Conservation (phyloP, 306 rosid species). For the Prunus mira region DNA sequence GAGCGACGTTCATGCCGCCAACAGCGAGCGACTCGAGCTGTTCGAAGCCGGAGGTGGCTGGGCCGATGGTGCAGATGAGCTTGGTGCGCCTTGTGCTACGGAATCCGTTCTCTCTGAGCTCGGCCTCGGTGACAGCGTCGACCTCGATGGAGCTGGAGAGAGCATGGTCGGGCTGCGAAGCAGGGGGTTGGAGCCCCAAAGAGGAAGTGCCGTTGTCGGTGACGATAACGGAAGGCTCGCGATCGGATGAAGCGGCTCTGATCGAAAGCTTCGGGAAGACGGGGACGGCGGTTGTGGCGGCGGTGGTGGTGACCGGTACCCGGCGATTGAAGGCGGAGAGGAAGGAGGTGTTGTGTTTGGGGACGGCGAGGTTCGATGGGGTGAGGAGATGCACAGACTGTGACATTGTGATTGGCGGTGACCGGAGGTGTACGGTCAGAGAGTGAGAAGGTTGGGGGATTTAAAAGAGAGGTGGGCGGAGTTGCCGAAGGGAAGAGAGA, state of each 20-base stretch:
- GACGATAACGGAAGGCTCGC: slow-evolving; percentile 34
- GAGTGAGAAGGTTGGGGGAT: neutral
- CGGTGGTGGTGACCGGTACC: slow-evolving; percentile 26
- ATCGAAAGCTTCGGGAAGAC: slow-evolving; percentile 17
- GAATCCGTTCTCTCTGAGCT: slow-evolving; percentile 85
- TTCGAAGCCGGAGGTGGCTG: slow-evolving; percentile 74
- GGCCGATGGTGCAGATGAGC: slow-evolving; percentile 87
- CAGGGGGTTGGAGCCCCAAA: slow-evolving; percentile 25
- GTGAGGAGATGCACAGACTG: slow-evolving; percentile 63
- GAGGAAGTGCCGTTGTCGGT: slow-evolving; percentile 41
- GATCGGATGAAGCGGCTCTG: slow-evolving; percentile 49
- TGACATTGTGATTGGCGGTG: slow-evolving; percentile 41
- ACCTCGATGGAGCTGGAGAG: slow-evolving; percentile 61
- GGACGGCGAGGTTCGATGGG: slow-evolving; percentile 21
- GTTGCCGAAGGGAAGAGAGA: neutral
- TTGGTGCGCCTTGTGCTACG: slow-evolving; percentile 86
- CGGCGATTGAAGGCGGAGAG: slow-evolving; percentile 18
- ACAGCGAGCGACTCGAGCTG: slow-evolving; percentile 92
- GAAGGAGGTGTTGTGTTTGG: slow-evolving; percentile 19
- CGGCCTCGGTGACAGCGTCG: slow-evolving; percentile 77
- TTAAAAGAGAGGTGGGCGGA: slow-evolving; percentile 1
- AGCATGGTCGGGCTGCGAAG: neutral
- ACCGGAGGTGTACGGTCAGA: neutral
- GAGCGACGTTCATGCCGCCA: slow-evolving; percentile 95
- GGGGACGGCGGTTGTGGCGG: neutral